Evolutionary conservation across 495 filamentous ascomycete genomes (phyloP).

Genomic region (Hypoxylon cercidicola): DNA sequence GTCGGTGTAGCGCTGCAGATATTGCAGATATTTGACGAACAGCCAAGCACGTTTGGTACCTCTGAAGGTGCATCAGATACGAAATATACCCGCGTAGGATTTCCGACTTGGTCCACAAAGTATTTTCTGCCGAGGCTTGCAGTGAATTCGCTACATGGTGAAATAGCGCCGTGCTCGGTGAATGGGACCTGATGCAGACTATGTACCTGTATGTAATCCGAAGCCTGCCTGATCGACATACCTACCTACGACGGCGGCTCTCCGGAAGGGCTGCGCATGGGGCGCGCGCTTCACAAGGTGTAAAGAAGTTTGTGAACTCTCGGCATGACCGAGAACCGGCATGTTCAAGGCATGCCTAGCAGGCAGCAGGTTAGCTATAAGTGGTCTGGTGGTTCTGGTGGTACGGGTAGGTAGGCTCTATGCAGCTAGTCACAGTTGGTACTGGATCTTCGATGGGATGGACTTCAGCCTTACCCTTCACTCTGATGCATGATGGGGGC

Average conservation of each 20-base stretch:
- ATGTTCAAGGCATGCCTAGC: neutral
- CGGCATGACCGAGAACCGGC: slow-evolving; percentile 4
- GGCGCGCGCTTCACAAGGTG: neutral
- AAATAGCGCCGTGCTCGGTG: slow-evolving; percentile 11
- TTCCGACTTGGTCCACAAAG: slow-evolving; percentile 8
- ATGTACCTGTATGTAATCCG: slow-evolving; percentile 11
- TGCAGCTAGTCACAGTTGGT: slow-evolving; percentile 3
- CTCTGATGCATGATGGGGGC: neutral
- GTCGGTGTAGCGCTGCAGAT: slow-evolving; percentile 37
- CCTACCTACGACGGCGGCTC: slow-evolving; percentile 3
- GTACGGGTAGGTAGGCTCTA: too few relatives aligned
- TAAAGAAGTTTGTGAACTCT: neutral
- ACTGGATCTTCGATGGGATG: slow-evolving; percentile 2
- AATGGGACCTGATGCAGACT: neutral
- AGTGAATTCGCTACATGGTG: neutral
- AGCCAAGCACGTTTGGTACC: slow-evolving; percentile 18
- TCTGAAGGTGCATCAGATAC: slow-evolving; percentile 17
- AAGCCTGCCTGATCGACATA: slow-evolving; percentile 16
- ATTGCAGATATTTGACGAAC: slow-evolving; percentile 24
- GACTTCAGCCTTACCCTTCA: slow-evolving; percentile 24
- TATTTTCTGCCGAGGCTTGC: neutral
- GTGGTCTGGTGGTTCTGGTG: too few relatives aligned
- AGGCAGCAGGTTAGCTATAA: neutral
- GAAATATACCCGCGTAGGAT: slow-evolving; percentile 7
- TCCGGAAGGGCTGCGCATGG: slow-evolving; percentile 1